Conservation (phyloP, 306 rosid genomes). For the Acacia acuminata region DNA sequence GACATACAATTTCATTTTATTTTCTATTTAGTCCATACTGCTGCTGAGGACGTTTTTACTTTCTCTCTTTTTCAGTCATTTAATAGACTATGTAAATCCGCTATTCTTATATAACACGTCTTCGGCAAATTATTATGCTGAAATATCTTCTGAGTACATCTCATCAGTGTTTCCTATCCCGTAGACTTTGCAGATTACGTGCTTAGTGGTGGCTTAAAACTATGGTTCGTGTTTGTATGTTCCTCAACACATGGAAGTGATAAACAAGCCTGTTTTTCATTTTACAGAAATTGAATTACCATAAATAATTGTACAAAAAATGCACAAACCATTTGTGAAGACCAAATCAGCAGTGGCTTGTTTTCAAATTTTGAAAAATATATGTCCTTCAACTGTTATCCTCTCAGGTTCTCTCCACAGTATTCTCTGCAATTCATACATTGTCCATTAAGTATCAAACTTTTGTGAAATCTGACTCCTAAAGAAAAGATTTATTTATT, state of each 20-base stretch:
- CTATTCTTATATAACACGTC: neutral
- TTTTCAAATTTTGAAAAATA: constrained; percentile 4
- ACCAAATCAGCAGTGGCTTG: neutral
- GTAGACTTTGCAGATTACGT: neutral
- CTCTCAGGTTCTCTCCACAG: neutral
- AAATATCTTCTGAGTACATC: neutral
- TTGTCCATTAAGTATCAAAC: neutral
- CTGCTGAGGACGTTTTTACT: neutral
- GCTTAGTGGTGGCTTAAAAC: neutral
- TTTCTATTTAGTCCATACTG: neutral
- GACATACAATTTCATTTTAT: neutral
- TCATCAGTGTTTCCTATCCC: neutral
- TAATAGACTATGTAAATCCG: neutral
- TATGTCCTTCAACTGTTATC: constrained; percentile 9
- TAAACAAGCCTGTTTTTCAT: neutral
- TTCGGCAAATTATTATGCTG: neutral
- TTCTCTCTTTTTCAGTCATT: neutral
- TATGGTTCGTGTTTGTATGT: neutral
- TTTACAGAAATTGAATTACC: neutral
- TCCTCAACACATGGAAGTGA: neutral
- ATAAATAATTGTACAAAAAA: neutral
- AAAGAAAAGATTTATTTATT: neutral
- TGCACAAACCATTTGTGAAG: neutral
- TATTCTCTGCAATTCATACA: neutral
- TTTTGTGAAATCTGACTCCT: neutral